These are phyloP conservation scores for Pueraria montana DNA, from an alignment of 306 rosid genomes.

Conservation along the genomic window DNA sequence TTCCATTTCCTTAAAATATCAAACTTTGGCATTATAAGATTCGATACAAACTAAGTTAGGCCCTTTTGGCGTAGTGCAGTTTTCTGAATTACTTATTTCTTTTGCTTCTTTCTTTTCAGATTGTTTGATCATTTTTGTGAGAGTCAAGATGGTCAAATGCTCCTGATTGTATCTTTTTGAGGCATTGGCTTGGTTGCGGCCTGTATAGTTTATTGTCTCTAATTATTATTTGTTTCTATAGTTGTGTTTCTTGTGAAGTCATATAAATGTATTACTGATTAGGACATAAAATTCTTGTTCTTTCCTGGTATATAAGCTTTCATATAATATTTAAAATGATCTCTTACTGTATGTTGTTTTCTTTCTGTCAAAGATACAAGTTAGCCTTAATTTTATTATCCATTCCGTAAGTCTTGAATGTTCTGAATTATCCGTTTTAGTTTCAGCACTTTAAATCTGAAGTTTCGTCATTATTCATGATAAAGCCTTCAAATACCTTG, in stretches of 20 bases:
- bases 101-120: slow-evolving; percentile 37
- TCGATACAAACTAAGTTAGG: slow-evolving; percentile 7
- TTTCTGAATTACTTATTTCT: slow-evolving; percentile 31
- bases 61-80: not conserved
- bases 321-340: slow-evolving; percentile 21
- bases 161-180: slow-evolving; percentile 37
- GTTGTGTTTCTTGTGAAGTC: slow-evolving; percentile 47
- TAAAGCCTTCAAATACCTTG: not conserved
- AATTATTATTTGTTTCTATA: slow-evolving; percentile 32
- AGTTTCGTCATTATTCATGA: not conserved
- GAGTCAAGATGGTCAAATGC: slow-evolving; percentile 17
- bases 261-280: slow-evolving; percentile 35
- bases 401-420: not conserved
- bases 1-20: slow-evolving; percentile 26
- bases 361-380: not conserved
- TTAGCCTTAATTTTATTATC: not conserved
- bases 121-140: slow-evolving; percentile 42
- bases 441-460: not conserved
- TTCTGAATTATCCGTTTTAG: not conserved
- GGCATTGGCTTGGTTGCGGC: slow-evolving; percentile 39
- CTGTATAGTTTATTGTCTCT: slow-evolving; percentile 50
- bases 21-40: slow-evolving; percentile 11
- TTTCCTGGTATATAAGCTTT: slow-evolving; percentile 45
- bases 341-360: not conserved
- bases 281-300: slow-evolving; percentile 25